Evolutionary conservation across 306 rosid species (phyloP).

Genomic region (Fagus sylvatica): DNA sequence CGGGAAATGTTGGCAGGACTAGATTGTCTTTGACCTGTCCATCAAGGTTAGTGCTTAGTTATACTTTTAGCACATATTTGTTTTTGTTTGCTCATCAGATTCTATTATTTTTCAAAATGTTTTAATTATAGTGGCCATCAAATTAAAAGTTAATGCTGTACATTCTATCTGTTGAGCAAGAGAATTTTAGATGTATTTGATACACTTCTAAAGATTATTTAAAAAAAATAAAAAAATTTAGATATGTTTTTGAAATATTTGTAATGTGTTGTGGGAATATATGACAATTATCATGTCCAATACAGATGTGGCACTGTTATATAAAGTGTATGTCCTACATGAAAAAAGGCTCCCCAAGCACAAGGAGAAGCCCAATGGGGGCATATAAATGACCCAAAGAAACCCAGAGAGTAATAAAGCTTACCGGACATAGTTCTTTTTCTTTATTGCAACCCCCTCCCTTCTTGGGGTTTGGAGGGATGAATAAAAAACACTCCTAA

Average conservation of each 20-base stretch:
- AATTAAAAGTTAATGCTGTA: background rate
- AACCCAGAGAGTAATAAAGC: too few species aligned
- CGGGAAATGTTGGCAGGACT: constrained; percentile 84
- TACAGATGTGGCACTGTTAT: too few species aligned
- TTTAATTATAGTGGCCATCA: background rate
- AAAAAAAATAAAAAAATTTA: background rate
- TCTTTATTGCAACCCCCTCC: background rate
- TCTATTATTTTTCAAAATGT: background rate
- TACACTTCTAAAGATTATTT: background rate
- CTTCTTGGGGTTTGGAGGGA: background rate
- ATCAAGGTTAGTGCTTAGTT: constrained; percentile 61
- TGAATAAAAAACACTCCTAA: background rate
- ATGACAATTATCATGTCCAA: too few species aligned
- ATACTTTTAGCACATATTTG: background rate
- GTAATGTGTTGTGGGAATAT: too few species aligned
- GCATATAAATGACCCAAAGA: too few species aligned
- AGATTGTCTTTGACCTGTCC: constrained; percentile 87
- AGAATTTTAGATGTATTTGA: too few species aligned
- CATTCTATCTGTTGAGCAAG: too few species aligned
- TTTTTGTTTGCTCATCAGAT: background rate
- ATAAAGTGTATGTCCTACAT: too few species aligned
- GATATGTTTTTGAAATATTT: background rate
- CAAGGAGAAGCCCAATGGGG: too few species aligned
- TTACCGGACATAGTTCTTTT: background rate
- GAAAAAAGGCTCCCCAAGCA: too few species aligned